Evolutionary conservation across 1,284 basidiomycete genomes (phyloP).

Genomic region (Pisolithus thermaeus): DNA sequence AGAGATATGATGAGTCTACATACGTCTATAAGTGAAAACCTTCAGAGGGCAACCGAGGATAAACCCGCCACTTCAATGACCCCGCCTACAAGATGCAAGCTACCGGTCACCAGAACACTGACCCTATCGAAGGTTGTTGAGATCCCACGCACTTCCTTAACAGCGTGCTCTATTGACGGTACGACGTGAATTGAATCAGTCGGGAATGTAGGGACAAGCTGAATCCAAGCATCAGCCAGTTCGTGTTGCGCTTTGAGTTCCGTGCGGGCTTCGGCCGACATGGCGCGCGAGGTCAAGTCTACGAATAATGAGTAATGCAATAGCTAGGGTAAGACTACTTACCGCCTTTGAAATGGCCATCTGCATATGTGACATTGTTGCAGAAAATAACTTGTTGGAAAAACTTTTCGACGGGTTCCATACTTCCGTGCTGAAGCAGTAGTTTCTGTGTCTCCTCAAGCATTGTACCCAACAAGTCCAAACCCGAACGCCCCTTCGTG

Average conservation of each 20-base stretch:
- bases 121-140: slow-evolving; percentile 27
- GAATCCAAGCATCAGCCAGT: slow-evolving; percentile 70
- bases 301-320: slow-evolving; percentile 1
- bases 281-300: slow-evolving; percentile 75
- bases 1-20: no score
- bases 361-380: slow-evolving; percentile 90
- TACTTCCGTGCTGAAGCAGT: slow-evolving; percentile 35
- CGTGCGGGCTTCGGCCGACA: slow-evolving; percentile 62
- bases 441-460: slow-evolving; percentile 42
- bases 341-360: slow-evolving; percentile 90
- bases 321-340: slow-evolving; percentile 22
- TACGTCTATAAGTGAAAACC: neutral
- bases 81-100: slow-evolving; percentile 92
- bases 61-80: slow-evolving; percentile 86
- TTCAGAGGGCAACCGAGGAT: slow-evolving; percentile 51
- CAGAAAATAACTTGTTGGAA: slow-evolving; percentile 92
- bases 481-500: slow-evolving; percentile 83
- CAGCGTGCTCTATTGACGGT: slow-evolving; percentile 86
- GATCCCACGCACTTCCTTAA: slow-evolving; percentile 51
- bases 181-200: slow-evolving; percentile 67
- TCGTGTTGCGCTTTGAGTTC: slow-evolving; percentile 55
- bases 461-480: slow-evolving; percentile 64
- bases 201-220: slow-evolving; percentile 57
- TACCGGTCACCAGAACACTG: slow-evolving; percentile 84
- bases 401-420: slow-evolving; percentile 40